Evolutionary conservation across 2,329 filamentous ascomycete genomes (phyloP), one percentile per base, ranked within the genome.

Genomic region (Aspergillus japonicus): DNA sequence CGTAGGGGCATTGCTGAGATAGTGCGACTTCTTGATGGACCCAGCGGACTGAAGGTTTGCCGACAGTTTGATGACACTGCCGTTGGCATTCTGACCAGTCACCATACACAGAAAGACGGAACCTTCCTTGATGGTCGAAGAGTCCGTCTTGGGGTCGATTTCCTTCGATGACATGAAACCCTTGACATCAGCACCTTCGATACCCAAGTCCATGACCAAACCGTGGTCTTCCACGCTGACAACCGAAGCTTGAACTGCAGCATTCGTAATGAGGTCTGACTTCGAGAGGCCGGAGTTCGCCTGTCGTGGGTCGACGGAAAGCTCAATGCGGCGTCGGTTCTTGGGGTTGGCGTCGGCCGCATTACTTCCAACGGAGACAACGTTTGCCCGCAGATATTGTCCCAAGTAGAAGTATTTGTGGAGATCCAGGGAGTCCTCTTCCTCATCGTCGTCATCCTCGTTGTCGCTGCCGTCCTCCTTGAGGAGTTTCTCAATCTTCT

Each of bases 181-280:
- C 61, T 87, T 88, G 55, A 93, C 74, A 42, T 85, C 83, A 33
- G 83, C 78, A 56, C 87, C 85, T 39, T 87, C 82, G 6, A 98
- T 80, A 19, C 92, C 92, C 42, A 98, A 78, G 67, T 97, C 92
- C 92, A 99, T 96, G 58, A 98, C 86, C 59, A 95, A 84, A 62
- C 95, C 95, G 71, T 96, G 93, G 69, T 99, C 96, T 76, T 99
- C 94, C n/a, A 96, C 89, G 75, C 94, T 99, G 54, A 85, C 78
- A 26, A 99, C 88, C 0, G 92, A 89, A 2, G 92, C 94, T 83
- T 98, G 96, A 21, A 98, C 80, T 50, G 90, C 92, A 64, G 82
- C 83, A 70, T 96, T 89, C 47, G 84, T 77, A 10, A 95, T 87
- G 10, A 97, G 77, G 68, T 92, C 91, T 47, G 89, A 86, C 65